Base-by-base conservation (phyloP, 225 moss, liverwort and hornwort species). In the Asterella californica region DNA sequence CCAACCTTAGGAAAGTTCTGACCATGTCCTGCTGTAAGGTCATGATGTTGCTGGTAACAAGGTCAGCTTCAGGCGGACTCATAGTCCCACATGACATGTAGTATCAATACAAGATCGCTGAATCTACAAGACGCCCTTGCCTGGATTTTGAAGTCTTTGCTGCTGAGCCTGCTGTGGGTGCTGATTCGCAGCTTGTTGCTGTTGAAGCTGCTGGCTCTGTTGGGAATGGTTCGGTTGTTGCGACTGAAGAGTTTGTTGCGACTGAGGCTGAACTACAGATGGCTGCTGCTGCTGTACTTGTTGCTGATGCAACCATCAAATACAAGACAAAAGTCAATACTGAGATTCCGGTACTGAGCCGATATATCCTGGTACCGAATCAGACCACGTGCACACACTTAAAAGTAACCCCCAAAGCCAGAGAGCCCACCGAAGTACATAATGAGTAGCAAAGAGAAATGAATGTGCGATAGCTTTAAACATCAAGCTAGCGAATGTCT, bases 71-170 rank as follows among this genome's bases (percentile, higher is more conserved):
- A 21, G 4, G 42, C 42, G 42, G 42, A 42, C 42, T 3, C 7
- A 42, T 7, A 7, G 4, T 7, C 42, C 42, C 42, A 7, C 42
- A 42, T 42, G 42, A 3, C n/a, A 27, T 12, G 4, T 36, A 15
- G 36, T 7, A 36, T 14, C 6, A 6, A 36, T 0, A 67, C 15
- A 37, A 37, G 18, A 17, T 34, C 32, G 25, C 2, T 7, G n/a
- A 25, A 25, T 2, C 1, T 47, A 24, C 34, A 46, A 25, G 17
- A 24, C 3, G 32, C 27, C n/a, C 30, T 55, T 73, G 84, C 87
- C 82, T 69, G 84, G 45, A 65, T 80, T 85, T 54, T 80, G 85
- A 29, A 88, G 82, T 78, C 87, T 85, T 75, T 83, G 87, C 70
- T 87, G 87, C 68, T 79, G 81, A 29, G 84, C 59, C 38, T 80